Percentiles rank a stretch among this genome's conserved stretches.
phyloP scores from a whole-genome alignment of 2,329 filamentous ascomycete genomes.

The Hypocrella siamensis region DNA sequence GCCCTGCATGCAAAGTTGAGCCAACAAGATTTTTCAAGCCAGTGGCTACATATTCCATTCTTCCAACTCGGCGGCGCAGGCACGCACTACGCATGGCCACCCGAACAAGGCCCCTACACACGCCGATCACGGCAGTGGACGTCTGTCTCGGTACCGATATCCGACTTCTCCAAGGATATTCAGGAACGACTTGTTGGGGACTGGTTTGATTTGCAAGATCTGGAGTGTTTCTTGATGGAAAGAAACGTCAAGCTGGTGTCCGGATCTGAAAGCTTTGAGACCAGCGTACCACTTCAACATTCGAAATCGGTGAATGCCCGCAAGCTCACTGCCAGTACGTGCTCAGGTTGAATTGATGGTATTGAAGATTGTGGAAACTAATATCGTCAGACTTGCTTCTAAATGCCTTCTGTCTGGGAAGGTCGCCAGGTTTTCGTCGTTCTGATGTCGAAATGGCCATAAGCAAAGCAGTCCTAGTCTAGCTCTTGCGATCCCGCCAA shows the following conservation, averaged over 20 bases:
- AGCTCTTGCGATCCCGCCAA: too few relatives aligned
- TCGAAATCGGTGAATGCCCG: neutral
- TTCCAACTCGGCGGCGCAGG: constrained; percentile 50
- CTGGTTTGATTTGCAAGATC: constrained; percentile 8
- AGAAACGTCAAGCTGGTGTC: constrained; percentile 2
- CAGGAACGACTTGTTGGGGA: constrained; percentile 5
- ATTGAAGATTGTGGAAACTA: neutral
- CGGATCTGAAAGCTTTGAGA: neutral
- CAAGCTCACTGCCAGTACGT: neutral
- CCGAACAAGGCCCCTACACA: constrained; percentile 1
- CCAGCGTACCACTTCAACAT: too few relatives aligned
- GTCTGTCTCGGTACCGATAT: constrained; percentile 3
- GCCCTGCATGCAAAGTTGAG: constrained; percentile 5
- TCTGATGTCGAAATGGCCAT: neutral
- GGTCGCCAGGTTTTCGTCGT: neutral
- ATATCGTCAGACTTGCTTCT: neutral
- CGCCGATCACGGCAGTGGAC: constrained; percentile 1
- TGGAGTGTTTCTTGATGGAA: constrained; percentile 5
- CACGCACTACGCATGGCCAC: constrained; percentile 16
- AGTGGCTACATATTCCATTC: constrained; percentile 26
- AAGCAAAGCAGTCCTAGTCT: constrained; percentile 3
- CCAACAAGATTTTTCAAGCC: neutral
- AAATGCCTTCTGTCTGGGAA: neutral
- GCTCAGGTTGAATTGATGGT: neutral
- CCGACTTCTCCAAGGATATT: constrained; percentile 3